These are phyloP conservation scores for Fusarium sterilihyphosum DNA, from an alignment of 2,329 filamentous ascomycete species.

Conservation along the genomic window DNA sequence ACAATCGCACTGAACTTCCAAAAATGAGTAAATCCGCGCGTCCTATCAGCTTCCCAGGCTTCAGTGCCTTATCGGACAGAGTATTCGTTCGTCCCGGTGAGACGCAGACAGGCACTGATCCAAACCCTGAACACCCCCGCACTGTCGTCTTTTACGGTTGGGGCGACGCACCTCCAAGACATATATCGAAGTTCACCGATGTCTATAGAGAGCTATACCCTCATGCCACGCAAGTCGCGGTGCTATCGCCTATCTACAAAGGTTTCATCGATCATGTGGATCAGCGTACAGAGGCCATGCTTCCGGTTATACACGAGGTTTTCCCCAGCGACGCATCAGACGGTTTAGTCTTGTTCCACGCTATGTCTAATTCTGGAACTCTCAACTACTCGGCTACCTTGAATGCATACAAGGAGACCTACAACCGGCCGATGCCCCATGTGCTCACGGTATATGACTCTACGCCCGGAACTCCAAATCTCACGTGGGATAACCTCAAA, in stretches of 20 bases:
- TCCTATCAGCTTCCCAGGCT: neutral
- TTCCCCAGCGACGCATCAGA: fast-evolving
- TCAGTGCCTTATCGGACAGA: neutral
- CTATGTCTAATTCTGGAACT: neutral
- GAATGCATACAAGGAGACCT: conserved; percentile 1
- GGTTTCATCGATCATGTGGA: neutral
- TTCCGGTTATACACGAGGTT: neutral
- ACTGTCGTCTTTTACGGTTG: conserved; percentile 8
- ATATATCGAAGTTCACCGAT: neutral
- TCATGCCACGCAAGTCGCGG: neutral
- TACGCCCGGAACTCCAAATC: neutral
- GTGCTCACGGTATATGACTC: neutral
- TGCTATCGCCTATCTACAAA: neutral
- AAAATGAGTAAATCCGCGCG: neutral
- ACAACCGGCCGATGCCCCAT: neutral
- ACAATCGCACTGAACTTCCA: neutral
- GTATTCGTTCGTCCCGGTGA: neutral
- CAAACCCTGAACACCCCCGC: neutral
- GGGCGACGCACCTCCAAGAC: conserved; percentile 5
- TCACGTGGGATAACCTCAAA: neutral
- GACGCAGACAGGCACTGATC: fast-evolving
- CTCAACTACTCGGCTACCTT: neutral
- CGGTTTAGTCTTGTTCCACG: neutral
- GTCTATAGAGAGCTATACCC: neutral
- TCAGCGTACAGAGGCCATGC: neutral